Base-by-base conservation (phyloP, 1,139 yeast genomes). In the Taiozyma onychis region DNA sequence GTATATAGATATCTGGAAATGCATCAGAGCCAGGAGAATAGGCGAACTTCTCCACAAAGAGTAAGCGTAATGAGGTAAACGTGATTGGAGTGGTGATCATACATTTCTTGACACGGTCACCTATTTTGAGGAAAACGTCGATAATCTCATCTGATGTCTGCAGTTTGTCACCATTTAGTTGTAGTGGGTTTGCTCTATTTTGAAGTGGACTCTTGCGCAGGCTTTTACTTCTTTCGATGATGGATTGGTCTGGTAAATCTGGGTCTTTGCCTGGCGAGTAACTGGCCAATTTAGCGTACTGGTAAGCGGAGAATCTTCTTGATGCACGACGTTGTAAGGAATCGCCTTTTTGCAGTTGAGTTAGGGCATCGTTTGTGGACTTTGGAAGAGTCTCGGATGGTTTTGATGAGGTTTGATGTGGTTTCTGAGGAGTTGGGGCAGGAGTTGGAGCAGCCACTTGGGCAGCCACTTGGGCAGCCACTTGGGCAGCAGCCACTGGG, bases 241-340 rank as follows among this genome's bases (percentile, higher is more conserved):
- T 46, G 11, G 60, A 48, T 16, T 52, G 57, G 37, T 55, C 57
- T 2, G 68, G 66, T 2, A 68, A 60, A 10, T 67, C 69, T 1
- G 67, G 64, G 37, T 61, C 65, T 30, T 61, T 55, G 6, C 61
- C 67, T 3, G 74, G 76, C 6, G 74, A 71, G 56, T 71, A 74
- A 56, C 80, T 83, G 0, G 90, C 76, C 26, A 88, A 74, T 60
- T 86, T 88, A 1, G 96, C 91, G 68, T 85, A 87, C 63, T 93
- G 98, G 57, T 90, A 93, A 0, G 97, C 97, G 27, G 97, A 88
- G 63, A 86, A 93, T 53, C 99, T 72, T 58, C 89, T 80, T 0
- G 97, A 90, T 0, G 99, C 99, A 54, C 97, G 78, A 57, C 99
- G 77, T 68, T 87, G 96, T 44, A 93, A 70, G 2, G 87, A 85